Evolutionary conservation across 345 rosid genomes (phyloP), one percentile per base, ranked within the genome.

Genomic region (Eucalyptus paniculata): DNA sequence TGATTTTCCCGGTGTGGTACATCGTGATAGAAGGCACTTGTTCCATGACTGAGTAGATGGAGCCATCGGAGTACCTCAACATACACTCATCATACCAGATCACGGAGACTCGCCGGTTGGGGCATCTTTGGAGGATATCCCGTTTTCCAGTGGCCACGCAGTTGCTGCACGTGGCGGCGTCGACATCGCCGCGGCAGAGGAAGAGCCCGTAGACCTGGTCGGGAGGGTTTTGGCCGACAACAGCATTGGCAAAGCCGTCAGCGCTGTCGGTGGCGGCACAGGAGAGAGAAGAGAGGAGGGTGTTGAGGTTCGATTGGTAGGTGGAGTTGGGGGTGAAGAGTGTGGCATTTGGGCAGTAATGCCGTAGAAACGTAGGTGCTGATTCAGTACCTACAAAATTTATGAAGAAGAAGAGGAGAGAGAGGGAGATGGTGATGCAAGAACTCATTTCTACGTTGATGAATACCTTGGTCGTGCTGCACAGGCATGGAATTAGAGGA

Each of bases 121-220:
- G 93, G 85, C 96, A 95, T 28, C 26, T 34, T 12, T 72, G 62
- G 88, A 89, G 87, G 18, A 95, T 87, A 49, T 87, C 83, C 26
- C 24, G 58, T 17, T 62, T 58, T 30, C 92, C 93, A 17, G 17
- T 6, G 12, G 88, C 26, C 19, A 91, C 88, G 62, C 93, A 92
- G 50, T 67, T 42, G 37, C 30, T 88, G 88, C 90, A 91, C 4
- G 1, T 23, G 12, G 23, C 85, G 7, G 80, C 6, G 56, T 51
- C 49, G 37, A 18, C 47, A 9, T 92, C 92, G 1, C 94, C 94
- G 1, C 93, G 93, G 93, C 95, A 94, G 77, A 92, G 93, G 86
- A 92, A 94, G 80, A 92, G 53, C 23, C 94, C 94, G n/a, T 90
- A 89, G 88, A 90, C 93, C 81, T 28, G 60, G 77, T 87, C 83